A percentile compares a stretch with the other conserved stretches of the same genome.
phyloP scores from a whole-genome alignment of 2,329 filamentous ascomycete species.

The Macroventuria anomochaeta region DNA sequence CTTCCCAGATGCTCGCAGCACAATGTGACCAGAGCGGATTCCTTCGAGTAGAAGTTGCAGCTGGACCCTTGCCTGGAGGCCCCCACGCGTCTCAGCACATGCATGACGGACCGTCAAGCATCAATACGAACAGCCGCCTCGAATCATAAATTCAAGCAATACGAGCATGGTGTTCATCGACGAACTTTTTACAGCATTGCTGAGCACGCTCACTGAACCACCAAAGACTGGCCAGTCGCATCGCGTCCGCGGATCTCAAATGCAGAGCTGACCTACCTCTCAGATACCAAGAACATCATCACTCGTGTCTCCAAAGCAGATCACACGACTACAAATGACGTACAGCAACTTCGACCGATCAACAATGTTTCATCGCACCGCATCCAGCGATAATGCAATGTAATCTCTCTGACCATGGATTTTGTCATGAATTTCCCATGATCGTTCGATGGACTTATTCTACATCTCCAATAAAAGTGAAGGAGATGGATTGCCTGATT shows the following conservation, averaged over 20 bases:
- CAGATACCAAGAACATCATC: background rate
- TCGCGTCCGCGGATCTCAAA: background rate
- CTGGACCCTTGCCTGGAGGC: background rate
- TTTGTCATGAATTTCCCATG: background rate
- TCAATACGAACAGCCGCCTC: background rate
- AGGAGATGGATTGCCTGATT: background rate
- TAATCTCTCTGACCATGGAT: background rate
- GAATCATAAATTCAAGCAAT: background rate
- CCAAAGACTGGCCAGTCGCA: background rate
- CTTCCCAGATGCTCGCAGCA: slow-evolving; percentile 1
- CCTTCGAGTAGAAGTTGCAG: background rate
- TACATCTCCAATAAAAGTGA: background rate
- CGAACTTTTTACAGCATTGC: background rate
- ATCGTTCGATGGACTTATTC: background rate
- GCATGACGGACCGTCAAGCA: background rate
- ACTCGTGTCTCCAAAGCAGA: background rate
- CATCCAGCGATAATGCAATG: background rate
- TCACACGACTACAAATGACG: slow-evolving; percentile 8
- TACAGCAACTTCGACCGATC: background rate
- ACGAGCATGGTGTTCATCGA: background rate
- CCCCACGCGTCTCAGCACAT: slow-evolving; percentile 19
- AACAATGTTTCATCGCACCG: background rate
- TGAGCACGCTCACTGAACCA: slow-evolving; percentile 8
- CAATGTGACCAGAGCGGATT: slow-evolving; percentile 9
- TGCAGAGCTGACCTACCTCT: background rate